Evolutionary conservation across 768 basidiomycete genomes (phyloP), one percentile per base, ranked within the genome.

Genomic region (Trametes gibbosa): DNA sequence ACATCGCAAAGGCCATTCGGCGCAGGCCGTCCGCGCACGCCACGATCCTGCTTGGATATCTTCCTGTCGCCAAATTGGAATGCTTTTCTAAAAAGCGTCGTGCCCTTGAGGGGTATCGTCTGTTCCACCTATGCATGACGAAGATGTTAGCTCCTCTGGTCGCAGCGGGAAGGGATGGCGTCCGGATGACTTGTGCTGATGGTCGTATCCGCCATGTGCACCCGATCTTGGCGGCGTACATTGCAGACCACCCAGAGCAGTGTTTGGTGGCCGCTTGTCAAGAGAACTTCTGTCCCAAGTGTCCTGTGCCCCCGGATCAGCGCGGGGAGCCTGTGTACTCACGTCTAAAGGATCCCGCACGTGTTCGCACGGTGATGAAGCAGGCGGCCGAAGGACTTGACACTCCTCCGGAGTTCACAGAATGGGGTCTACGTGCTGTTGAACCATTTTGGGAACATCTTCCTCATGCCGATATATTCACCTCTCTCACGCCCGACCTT

Each of bases 201-300:
- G 35, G 50, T 12, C 35, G 53, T 0, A 27, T 70, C 0, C 68
- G 73, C 0, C 64, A 64, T 0, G 61, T 71, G 9, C 69, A 73
- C 58, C 77, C 78, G 0, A 74, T 82, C 41, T 58, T 82, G 1
- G 77, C 79, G 0, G 64, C 68, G 0, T 75, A 73, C 58, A 65
- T 75, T 8, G 73, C 73, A 0, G 76, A 80, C 63, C 76, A 79
- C 56, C 80, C 79, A 0, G 78, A 82, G 57, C 79, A 81, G 58
- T 66, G 74, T 13, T 71, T 81, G 0, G 70, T 75, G 0, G 71
- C 74, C 0, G 68, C 64, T 7, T 58, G 58, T 37, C 45, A 62
- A 29, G 55, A 62, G 25, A 65, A 62, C 46, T 50, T 52, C 12
- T 76, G 75, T 49, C 76, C 73, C 0, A 64, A 54, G 34, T 70